Evolutionary conservation across 2,329 filamentous ascomycete genomes (phyloP).

Genomic region (Claviceps capensis): DNA sequence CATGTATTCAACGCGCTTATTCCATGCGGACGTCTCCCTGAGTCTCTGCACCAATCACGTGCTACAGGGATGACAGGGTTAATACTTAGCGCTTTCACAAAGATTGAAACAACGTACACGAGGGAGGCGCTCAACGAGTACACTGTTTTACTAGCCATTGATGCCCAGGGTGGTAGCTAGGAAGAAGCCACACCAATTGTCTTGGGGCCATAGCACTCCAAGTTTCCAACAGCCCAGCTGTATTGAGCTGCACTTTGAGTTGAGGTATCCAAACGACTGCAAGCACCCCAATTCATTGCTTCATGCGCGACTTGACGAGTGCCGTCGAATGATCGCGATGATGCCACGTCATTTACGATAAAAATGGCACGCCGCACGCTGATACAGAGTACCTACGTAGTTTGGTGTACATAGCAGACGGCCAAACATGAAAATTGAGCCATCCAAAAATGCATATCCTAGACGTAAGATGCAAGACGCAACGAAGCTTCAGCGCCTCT

Average conservation of each 20-base stretch:
- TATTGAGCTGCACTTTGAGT: too few relatives aligned
- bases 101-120: background rate
- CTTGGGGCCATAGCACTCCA: too few relatives aligned
- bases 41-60: background rate
- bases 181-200: background rate
- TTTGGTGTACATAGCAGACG: too few relatives aligned
- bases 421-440: too few relatives aligned
- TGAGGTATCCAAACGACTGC: too few relatives aligned
- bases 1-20: too few relatives aligned
- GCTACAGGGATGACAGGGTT: background rate
- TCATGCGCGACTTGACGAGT: too few relatives aligned
- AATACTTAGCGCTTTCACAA: background rate
- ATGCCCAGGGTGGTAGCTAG: background rate
- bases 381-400: background rate
- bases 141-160: background rate
- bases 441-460: too few relatives aligned
- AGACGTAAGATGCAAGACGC: too few relatives aligned
- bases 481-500: too few relatives aligned
- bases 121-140: background rate
- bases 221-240: too few relatives aligned
- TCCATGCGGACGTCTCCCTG: conserved; percentile 1
- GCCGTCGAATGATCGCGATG: background rate
- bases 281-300: too few relatives aligned
- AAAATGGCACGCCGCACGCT: background rate
- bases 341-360: background rate